Evolutionary conservation across 2,329 filamentous ascomycete species (phyloP).

Genomic region (Talaromyces sp.): DNA sequence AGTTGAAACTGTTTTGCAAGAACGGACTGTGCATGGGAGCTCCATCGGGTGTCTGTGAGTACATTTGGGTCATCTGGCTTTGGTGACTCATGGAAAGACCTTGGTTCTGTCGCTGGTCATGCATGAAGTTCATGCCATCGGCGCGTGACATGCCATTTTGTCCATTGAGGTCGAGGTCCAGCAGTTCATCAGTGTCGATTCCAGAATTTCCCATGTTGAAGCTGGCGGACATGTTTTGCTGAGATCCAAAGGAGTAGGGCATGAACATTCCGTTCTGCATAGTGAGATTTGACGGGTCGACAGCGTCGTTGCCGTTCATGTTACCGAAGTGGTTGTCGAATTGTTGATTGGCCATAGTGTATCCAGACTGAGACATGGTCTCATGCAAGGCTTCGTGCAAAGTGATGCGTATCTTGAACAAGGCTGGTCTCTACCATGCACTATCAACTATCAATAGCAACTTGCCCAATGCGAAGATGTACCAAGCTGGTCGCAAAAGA

Average conservation of each 20-base stretch:
- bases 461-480: conserved; percentile 3
- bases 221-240: conserved; percentile 63
- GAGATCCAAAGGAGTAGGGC: conserved; percentile 58
- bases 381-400: background rate
- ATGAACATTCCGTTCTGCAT: conserved; percentile 57
- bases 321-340: conserved; percentile 49
- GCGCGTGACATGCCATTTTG: conserved; percentile 36
- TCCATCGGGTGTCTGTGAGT: conserved; percentile 87
- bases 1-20: conserved; percentile 69
- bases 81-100: conserved; percentile 61
- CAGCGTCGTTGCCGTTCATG: conserved; percentile 52
- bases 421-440: conserved; percentile 57
- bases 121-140: conserved; percentile 37
- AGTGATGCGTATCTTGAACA: conserved; percentile 56
- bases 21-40: conserved; percentile 91
- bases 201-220: conserved; percentile 75
- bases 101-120: conserved; percentile 54
- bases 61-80: conserved; percentile 67
- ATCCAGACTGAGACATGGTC: conserved; percentile 49
- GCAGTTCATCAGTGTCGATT: conserved; percentile 83
- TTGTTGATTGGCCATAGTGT: conserved; percentile 51
- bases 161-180: conserved; percentile 57
- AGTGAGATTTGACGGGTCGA: conserved; percentile 82
- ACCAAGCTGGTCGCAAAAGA: background rate
- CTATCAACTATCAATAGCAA: conserved; percentile 2